Evolutionary conservation across 345 rosid genomes (phyloP), one percentile per base, ranked within the genome.

Genomic region (Atalantia buxifolia): DNA sequence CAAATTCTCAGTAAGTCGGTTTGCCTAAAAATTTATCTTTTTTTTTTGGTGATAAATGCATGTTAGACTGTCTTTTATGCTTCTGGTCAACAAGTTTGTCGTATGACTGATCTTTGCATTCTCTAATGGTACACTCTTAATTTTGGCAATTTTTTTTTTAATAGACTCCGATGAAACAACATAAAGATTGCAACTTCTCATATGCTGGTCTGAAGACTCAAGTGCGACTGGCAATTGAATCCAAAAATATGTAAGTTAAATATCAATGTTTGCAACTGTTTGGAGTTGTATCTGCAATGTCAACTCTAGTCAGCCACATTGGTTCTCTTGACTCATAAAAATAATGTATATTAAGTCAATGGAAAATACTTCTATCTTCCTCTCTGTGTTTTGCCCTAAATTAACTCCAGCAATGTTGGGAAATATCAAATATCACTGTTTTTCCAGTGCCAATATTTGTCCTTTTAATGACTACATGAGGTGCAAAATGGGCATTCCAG

Each of bases 191-290:
- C 87, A 95, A 95, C 82, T 95, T 95, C 75, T 93, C 98, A 35
- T 92, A 89, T 87, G 97, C 99, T 77, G 98, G 99, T 79, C 84
- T 95, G 88, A 95, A 93, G 90, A 93, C 99, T 60, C 99, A 93
- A 90, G 98, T 92, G 81, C 89, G 89, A 76, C 88, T 93, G 80
- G 98, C 98, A 33, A 95, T 95, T 84, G 96, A 89, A 83, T 88
- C 96, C 76, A 87, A 80, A 92, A 85, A 93, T 66, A 92, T 95
- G 98, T 93, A 87, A 5, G 89, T 79, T 45, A 74, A 64, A 48
- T 75, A 40, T 75, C 59, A 10, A 48, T 56, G 40, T 48, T 71
- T 61, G 2, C 68, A 6, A 45, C 38, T 50, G 38, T 79, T 79
- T 68, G 45, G 27, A 64, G 59, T 71, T 75, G n/a, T 69, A 40